Evolutionary conservation across 148 eudicot species (phyloP), one percentile per base, ranked within the genome.

Genomic region (Heliosperma pusillum): DNA sequence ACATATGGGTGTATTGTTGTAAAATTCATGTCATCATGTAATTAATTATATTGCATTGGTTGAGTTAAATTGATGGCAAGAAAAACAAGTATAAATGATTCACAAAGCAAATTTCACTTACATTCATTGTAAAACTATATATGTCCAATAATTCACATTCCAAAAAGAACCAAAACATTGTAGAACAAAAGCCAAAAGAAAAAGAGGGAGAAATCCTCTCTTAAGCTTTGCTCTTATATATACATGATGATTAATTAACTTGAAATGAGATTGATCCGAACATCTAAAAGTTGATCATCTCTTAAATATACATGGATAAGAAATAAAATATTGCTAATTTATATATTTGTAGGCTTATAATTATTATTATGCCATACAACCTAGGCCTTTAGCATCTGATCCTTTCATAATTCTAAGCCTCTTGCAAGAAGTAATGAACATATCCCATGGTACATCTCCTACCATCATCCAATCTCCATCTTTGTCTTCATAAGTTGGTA

Each of bases 371-470:
- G 76, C 40, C 19, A 77, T 61, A 25, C 70, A 78, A 75, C 66
- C 77, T 63, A 74, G 79, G 20, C 85, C 82, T 72, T 61, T 79
- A 10, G 80, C 82, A 19, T 79, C 82, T 0, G 75, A 82, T 67
- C 77, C 82, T 57, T 79, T 82, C 82, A 82, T 79, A 25, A 82
- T 68, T 69, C 85, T 79, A 10, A 82, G 70, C 59, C 85, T 79
- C 56, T 82, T 79, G 85, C 85, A 82, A 42, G 85, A 66, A 68
- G 10, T 76, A 73, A 53, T 74, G 75, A 82, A 82, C 85, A 79
- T 82, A 5, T 82, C 85, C 85, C 85, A 82, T 60, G 85, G 85
- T 0, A 82, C 85, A 67, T 82, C 85, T 71, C 85, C 82, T 67
- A 79, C 71, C 65, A 79, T 76, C 85, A 82, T 82, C 84, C 81